A percentile compares a stretch with the other conserved stretches of the same genome.
phyloP scores from a whole-genome alignment of 208 protist species.

The Porcisia deanei region DNA sequence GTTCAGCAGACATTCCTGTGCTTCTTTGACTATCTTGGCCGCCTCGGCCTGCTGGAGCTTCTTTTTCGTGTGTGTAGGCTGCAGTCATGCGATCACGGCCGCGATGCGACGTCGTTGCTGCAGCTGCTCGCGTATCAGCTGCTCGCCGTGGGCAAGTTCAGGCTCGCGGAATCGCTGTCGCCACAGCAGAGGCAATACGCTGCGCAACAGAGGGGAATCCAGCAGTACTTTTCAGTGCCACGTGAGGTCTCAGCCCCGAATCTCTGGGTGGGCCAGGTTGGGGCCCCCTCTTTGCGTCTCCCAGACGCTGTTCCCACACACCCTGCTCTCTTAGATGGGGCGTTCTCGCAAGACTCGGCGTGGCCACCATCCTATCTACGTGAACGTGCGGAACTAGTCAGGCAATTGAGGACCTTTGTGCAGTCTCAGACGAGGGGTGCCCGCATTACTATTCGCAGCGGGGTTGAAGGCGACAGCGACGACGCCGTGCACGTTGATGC shows the following conservation, averaged over 20 bases:
- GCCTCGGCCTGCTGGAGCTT: conserved; percentile 44
- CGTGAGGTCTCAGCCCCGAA: neutral
- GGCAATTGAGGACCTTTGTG: neutral
- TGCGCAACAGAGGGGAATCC: conserved; percentile 6
- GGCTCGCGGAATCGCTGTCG: conserved; percentile 25
- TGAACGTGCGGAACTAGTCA: neutral
- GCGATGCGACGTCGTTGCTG: conserved; percentile 63
- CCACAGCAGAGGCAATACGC: conserved; percentile 19
- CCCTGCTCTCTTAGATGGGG: neutral
- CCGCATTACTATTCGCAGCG: neutral
- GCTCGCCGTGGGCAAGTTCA: conserved; percentile 36
- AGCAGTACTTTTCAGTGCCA: conserved; percentile 10
- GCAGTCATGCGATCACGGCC: conserved; percentile 49
- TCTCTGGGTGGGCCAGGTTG: conserved; percentile 3
- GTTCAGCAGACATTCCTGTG: conserved; percentile 18
- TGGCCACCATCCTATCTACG: neutral
- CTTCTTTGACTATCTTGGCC: conserved; percentile 53
- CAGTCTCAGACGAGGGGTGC: neutral
- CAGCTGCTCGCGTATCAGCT: conserved; percentile 62
- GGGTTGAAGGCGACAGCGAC: neutral
- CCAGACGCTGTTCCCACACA: neutral
- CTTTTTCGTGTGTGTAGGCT: conserved; percentile 50
- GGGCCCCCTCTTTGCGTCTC: neutral
- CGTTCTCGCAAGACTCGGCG: no score
- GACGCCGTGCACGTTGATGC: neutral